Conservation (phyloP, 352 stramenopile species). For the Pseudoperonospora humuli region DNA sequence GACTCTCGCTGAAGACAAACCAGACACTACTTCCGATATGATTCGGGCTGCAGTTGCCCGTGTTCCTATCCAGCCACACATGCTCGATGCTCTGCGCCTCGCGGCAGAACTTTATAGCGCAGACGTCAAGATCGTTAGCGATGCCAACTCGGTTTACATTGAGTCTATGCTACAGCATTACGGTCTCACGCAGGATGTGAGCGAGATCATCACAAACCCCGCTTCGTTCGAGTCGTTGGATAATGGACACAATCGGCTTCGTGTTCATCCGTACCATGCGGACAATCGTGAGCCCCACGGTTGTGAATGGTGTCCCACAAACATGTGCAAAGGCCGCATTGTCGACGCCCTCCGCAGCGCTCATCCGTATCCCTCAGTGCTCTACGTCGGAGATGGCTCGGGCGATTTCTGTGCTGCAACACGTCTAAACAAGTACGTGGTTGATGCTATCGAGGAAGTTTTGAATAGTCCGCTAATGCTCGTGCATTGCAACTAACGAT, state of each 20-base stretch:
- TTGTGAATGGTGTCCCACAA: conserved; percentile 50
- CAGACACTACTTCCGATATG: conserved; percentile 23
- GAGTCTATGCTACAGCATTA: conserved; percentile 55
- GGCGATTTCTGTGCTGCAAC: conserved; percentile 66
- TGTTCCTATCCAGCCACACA: conserved; percentile 51
- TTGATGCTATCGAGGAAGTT: not conserved
- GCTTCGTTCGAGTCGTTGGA: conserved; percentile 29
- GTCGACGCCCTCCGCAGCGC: conserved; percentile 35
- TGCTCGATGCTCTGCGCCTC: conserved; percentile 61
- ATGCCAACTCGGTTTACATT: conserved; percentile 78
- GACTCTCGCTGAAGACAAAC: conserved; percentile 32
- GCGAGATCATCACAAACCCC: conserved; percentile 51
- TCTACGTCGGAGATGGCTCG: conserved; percentile 68
- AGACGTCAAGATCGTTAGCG: conserved; percentile 63
- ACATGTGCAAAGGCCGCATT: conserved; percentile 81
- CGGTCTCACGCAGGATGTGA: conserved; percentile 25
- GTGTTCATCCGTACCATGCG: conserved; percentile 49
- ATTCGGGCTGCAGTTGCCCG: conserved; percentile 38
- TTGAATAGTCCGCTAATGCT: not conserved
- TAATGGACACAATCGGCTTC: conserved; percentile 22
- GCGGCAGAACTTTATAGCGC: conserved; percentile 30
- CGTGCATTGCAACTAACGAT: not conserved
- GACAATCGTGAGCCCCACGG: conserved; percentile 30
- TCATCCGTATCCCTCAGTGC: conserved; percentile 32
- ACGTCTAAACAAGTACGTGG: conserved; percentile 38